A percentile compares a stretch with the other conserved stretches of the same genome.
phyloP scores from a whole-genome alignment of 257 asterid genomes.

The Voacanga thouarsii region DNA sequence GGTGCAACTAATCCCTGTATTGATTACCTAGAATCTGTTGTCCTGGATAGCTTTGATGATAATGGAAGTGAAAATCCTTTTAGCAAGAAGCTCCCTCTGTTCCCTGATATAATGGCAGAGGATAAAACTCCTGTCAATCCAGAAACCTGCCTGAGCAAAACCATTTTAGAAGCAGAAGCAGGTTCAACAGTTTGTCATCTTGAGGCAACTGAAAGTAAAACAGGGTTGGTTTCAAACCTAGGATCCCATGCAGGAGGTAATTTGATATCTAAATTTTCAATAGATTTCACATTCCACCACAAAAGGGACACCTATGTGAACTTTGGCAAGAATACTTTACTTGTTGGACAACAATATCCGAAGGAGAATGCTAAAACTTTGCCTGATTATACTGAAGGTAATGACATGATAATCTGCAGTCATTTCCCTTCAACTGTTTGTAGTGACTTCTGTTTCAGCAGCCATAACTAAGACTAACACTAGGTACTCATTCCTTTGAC shows the following conservation, averaged over 20 bases:
- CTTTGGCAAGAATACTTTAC: slow-evolving; percentile 5
- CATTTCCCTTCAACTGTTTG: slow-evolving; percentile 3
- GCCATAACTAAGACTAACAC: background rate
- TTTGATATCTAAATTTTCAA: slow-evolving; percentile 10
- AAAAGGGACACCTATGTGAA: slow-evolving; percentile 13
- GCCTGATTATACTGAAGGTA: slow-evolving; percentile 16
- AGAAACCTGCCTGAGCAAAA: slow-evolving; percentile 19
- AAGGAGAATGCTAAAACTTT: slow-evolving; percentile 12
- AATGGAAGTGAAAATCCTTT: slow-evolving; percentile 26
- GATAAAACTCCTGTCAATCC: slow-evolving; percentile 21
- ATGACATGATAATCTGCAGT: background rate
- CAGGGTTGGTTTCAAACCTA: slow-evolving; percentile 16
- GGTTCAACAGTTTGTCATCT: slow-evolving; percentile 24
- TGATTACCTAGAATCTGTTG: slow-evolving; percentile 37
- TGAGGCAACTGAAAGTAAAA: slow-evolving; percentile 29
- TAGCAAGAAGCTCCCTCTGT: slow-evolving; percentile 32
- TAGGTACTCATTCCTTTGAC: background rate
- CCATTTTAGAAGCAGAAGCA: slow-evolving; percentile 32
- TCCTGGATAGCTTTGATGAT: slow-evolving; percentile 71
- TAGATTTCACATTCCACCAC: slow-evolving; percentile 12
- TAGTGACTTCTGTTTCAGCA: slow-evolving; percentile 20
- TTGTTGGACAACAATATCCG: slow-evolving; percentile 10
- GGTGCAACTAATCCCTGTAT: slow-evolving; percentile 32
- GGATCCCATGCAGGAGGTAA: slow-evolving; percentile 23
- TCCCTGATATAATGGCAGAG: slow-evolving; percentile 32